Evolutionary conservation across 2,329 filamentous ascomycete species (phyloP), one percentile per base, ranked within the genome.

Genomic region (Grosmannia huntii): DNA sequence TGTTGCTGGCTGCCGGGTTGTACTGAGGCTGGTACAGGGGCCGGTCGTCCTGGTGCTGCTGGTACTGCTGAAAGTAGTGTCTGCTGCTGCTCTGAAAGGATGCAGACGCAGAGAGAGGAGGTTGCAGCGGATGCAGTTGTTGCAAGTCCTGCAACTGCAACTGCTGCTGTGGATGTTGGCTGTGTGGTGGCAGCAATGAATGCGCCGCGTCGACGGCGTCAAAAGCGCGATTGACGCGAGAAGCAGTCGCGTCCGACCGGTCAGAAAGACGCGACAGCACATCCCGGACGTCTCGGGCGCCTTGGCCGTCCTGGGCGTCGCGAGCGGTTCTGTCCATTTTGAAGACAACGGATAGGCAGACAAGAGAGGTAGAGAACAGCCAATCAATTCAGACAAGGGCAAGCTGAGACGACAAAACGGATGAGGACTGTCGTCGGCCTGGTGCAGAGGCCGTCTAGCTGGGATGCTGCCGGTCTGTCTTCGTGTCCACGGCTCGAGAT

Each of bases 251-350:
- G 64, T 66, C 64, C 48, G 52, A 28, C 25, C 59, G 56, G 61
- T 60, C 62, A 41, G 61, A 57, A 46, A 61, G 58, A 53, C 54
- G 63, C 57, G 64, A 60, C 48, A 59, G 58, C 6, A 62, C 51
- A 59, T 63, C 63, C 25, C 62, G 60, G 27, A 56, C 53, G 27
- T 55, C 49, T 33, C 62, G 60, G 21, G 56, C 53, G 27, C 52
- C 44, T 33, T 52, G 55, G 49, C 41, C 38, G 60, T 55, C 51
- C 46, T 54, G 53, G 41, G 16, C 33, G 57, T 57, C 57, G 48
- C 44, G 52, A 23, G 54, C 54, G 49, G 60, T 61, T 46, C 58
- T 60, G 52, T 63, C 60, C 64, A 65, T 66, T 57, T 61, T 64
- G 58, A 50, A 14, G 28, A 12, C 50, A 28, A 33, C 14, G 48